Evolutionary conservation across 2,329 filamentous ascomycete species (phyloP).

Genomic region (Trichoderma koningii): DNA sequence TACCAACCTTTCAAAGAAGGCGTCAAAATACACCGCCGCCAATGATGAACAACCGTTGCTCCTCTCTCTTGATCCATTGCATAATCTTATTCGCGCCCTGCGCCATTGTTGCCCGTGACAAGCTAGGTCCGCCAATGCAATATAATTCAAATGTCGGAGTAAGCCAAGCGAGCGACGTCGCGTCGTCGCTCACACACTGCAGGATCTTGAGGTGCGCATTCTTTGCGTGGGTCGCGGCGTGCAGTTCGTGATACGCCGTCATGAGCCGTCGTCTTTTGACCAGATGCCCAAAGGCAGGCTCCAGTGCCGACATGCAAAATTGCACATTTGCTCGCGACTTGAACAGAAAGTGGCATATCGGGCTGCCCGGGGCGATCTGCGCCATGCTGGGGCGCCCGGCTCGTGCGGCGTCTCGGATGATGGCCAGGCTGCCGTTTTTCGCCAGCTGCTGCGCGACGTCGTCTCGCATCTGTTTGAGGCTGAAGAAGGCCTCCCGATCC

Average conservation of each 20-base stretch:
- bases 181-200: conserved; percentile 73
- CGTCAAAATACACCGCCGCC: conserved; percentile 82
- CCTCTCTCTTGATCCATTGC: conserved; percentile 88
- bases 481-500: conserved; percentile 91
- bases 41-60: conserved; percentile 94
- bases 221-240: conserved; percentile 81
- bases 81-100: conserved; percentile 87
- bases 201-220: conserved; percentile 84
- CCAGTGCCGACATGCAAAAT: conserved; percentile 85
- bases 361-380: conserved; percentile 77
- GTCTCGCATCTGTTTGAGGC: conserved; percentile 73
- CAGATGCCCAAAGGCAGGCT: conserved; percentile 62
- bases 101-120: conserved; percentile 66
- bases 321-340: conserved; percentile 95
- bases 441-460: conserved; percentile 68
- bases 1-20: not conserved
- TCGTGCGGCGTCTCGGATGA: conserved; percentile 71
- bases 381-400: conserved; percentile 70
- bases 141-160: conserved; percentile 93
- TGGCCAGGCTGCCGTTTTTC: conserved; percentile 71
- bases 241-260: conserved; percentile 81
- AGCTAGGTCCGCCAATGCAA: conserved; percentile 81
- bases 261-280: conserved; percentile 72
- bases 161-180: conserved; percentile 83
- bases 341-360: conserved; percentile 89